phyloP scores from a whole-genome alignment of 805 yeast species.

The Nakazawaea anatomiae region DNA sequence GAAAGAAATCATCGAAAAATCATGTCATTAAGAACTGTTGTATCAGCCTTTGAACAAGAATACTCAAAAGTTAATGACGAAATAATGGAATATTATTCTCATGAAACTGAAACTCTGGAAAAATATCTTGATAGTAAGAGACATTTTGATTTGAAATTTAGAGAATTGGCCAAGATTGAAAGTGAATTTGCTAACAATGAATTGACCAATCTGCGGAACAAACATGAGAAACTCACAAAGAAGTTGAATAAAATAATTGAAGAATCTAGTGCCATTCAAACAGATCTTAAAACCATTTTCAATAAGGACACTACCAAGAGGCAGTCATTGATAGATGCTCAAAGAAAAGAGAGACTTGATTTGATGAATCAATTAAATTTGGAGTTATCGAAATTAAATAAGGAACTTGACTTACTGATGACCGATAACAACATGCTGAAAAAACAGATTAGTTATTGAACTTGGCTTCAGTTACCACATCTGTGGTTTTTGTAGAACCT shows the following conservation, averaged over 20 bases:
- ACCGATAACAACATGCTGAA: slow-evolving; percentile 8
- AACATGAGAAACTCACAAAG: slow-evolving; percentile 25
- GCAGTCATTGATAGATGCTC: not conserved
- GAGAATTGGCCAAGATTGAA: slow-evolving; percentile 26
- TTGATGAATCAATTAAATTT: slow-evolving; percentile 1
- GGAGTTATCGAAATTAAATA: slow-evolving; percentile 7
- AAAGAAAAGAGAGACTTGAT: not conserved
- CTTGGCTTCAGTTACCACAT: not conserved
- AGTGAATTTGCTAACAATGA: slow-evolving; percentile 24
- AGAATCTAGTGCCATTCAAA: slow-evolving; percentile 13
- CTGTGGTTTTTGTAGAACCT: not conserved
- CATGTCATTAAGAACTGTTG: slow-evolving; percentile 42
- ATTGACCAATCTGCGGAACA: slow-evolving; percentile 21
- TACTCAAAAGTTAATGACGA: slow-evolving; percentile 29
- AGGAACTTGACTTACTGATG: slow-evolving; percentile 4
- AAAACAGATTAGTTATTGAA: slow-evolving; percentile 4
- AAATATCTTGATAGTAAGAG: slow-evolving; percentile 30
- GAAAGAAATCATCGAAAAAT: slow-evolving; percentile 49
- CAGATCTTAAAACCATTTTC: slow-evolving; percentile 15
- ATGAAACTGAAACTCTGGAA: slow-evolving; percentile 33
- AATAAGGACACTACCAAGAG: slow-evolving; percentile 13
- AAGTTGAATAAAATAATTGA: slow-evolving; percentile 23
- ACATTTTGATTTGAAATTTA: slow-evolving; percentile 27
- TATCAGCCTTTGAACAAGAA: slow-evolving; percentile 31
- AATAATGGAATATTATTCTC: slow-evolving; percentile 27